Conservation (phyloP, 768 basidiomycete genomes). For the Hygrocybe punicea region DNA sequence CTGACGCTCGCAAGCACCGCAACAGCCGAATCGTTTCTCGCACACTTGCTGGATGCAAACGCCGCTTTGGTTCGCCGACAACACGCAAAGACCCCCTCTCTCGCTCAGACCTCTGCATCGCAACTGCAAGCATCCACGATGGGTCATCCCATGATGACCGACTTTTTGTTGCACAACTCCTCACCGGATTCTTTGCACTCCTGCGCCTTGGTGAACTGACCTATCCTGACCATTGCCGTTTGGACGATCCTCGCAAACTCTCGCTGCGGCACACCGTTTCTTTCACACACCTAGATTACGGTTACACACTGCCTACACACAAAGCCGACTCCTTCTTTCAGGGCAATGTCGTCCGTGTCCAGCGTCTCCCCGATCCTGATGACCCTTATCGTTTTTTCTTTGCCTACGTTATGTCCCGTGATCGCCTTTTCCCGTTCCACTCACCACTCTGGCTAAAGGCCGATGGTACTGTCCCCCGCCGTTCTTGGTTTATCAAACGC, state of each 20-base stretch:
- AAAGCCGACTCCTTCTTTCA: too few species aligned
- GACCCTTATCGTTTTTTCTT: slow-evolving; percentile 18
- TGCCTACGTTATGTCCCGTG: slow-evolving; percentile 26
- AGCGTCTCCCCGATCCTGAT: background rate
- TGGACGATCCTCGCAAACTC: background rate
- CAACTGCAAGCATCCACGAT: too few species aligned
- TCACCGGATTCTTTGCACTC: slow-evolving; percentile 13
- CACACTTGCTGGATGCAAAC: slow-evolving; percentile 13
- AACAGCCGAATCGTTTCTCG: slow-evolving; percentile 4
- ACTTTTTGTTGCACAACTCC: slow-evolving; percentile 17
- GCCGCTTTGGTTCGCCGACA: too few species aligned
- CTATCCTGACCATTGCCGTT: background rate
- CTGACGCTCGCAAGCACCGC: slow-evolving; percentile 1
- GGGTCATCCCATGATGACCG: slow-evolving; percentile 20
- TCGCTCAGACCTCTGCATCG: slow-evolving; percentile 7
- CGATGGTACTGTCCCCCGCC: slow-evolving; percentile 32
- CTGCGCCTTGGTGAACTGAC: slow-evolving; percentile 2
- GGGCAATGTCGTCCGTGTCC: slow-evolving; percentile 22
- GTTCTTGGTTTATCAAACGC: too few species aligned
- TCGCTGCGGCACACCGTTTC: too few species aligned
- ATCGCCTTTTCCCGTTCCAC: slow-evolving; percentile 22
- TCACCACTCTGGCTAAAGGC: slow-evolving; percentile 33
- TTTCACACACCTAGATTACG: too few species aligned
- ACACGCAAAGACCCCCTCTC: too few species aligned
- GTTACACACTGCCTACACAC: too few species aligned